phyloP scores from a whole-genome alignment of 1,284 basidiomycete species.

The Apiotrichum laibachii region DNA sequence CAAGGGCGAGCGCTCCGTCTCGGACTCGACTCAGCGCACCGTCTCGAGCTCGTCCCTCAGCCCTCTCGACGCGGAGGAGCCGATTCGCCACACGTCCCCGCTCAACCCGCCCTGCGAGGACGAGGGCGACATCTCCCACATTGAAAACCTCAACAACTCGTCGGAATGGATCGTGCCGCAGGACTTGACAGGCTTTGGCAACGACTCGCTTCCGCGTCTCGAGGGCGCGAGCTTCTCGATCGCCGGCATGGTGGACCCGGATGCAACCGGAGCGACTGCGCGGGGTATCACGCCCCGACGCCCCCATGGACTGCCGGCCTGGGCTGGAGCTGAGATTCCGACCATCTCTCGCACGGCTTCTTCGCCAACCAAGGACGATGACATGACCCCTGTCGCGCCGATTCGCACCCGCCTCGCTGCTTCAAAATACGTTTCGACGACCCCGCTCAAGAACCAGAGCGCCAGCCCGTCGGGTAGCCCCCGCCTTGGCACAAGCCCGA shows the following conservation, averaged over 20 bases:
- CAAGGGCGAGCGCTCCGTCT: not conserved
- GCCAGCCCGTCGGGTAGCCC: not conserved
- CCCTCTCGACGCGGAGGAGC: not conserved
- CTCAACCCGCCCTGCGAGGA: constrained; percentile 1
- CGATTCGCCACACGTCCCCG: constrained; percentile 6
- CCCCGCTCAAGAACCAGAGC: not conserved
- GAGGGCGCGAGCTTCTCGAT: constrained; percentile 5
- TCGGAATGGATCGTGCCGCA: constrained; percentile 6
- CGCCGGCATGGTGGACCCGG: constrained; percentile 6
- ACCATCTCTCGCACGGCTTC: not conserved
- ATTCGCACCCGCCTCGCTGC: constrained; percentile 4
- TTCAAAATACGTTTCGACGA: constrained; percentile 1
- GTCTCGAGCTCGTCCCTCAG: constrained; percentile 2
- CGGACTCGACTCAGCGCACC: constrained; percentile 4
- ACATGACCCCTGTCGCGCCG: constrained; percentile 2
- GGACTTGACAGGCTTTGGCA: constrained; percentile 1
- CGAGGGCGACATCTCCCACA: constrained; percentile 1
- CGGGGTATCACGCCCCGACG: not conserved
- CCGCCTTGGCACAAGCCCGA: not conserved
- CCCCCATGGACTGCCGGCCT: not conserved
- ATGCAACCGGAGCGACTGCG: not conserved
- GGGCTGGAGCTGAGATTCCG: not conserved
- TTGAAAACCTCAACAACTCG: constrained; percentile 7
- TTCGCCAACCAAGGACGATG: not conserved
- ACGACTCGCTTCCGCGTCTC: constrained; percentile 2